Conservation (phyloP, 169 alveolate genomes). For the Plasmodium coatneyi region DNA sequence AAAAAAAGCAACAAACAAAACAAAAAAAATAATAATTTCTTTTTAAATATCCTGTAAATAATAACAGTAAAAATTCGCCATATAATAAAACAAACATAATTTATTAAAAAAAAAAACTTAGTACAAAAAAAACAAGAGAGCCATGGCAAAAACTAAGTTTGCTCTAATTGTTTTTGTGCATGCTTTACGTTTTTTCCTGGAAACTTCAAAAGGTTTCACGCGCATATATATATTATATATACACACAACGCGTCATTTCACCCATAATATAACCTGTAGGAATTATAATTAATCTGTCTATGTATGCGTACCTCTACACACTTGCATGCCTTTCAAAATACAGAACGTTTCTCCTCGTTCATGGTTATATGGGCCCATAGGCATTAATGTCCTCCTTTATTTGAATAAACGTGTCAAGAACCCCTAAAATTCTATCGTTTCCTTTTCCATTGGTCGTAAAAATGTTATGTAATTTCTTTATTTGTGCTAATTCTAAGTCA, state of each 20-base stretch:
- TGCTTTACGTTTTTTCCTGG: slow-evolving; percentile 1
- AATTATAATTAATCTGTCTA: not conserved
- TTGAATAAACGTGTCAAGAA: slow-evolving; percentile 82
- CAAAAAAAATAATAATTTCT: not conserved
- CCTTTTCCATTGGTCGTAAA: slow-evolving; percentile 78
- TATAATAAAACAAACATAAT: slow-evolving; percentile 3
- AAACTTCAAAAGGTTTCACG: slow-evolving; percentile 3
- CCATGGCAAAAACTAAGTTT: not conserved
- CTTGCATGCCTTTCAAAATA: not conserved
- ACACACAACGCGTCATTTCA: not conserved
- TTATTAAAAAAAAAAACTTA: not conserved
- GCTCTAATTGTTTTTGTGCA: not conserved
- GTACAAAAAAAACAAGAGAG: slow-evolving; percentile 11
- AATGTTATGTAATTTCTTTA: slow-evolving; percentile 79
- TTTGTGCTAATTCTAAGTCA: slow-evolving; percentile 78
- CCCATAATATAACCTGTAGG: not conserved
- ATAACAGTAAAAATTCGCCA: not conserved
- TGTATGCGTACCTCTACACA: not conserved
- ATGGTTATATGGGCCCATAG: slow-evolving; percentile 79
- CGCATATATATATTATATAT: not conserved
- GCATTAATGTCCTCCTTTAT: slow-evolving; percentile 82
- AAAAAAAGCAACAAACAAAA: not conserved
- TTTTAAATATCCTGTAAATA: not conserved
- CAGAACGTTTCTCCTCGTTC: slow-evolving; percentile 27
- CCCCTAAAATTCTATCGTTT: slow-evolving; percentile 84